A percentile compares a stretch with the other conserved stretches of the same genome.
Evolutionary conservation across 148 eudicot species (phyloP).

Genomic region (Euryodendron excelsum): DNA sequence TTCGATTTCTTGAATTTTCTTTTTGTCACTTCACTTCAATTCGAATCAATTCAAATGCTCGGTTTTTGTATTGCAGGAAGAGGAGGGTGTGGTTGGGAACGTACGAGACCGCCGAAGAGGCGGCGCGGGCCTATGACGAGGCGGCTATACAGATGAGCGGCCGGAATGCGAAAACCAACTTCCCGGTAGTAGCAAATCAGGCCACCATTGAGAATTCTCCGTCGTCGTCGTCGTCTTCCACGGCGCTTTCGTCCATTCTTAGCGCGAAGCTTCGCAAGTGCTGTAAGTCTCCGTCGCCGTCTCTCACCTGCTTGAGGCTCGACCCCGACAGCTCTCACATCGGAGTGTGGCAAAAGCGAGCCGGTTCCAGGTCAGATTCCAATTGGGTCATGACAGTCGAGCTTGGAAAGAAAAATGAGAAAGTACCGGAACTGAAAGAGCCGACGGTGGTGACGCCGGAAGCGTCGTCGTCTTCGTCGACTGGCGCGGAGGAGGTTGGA

Average conservation of each 20-base stretch:
- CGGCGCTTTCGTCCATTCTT: conserved; percentile 16
- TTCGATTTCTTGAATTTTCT: neutral
- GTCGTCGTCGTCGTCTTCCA: neutral
- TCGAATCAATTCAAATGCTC: no score
- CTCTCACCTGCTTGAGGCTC: conserved; percentile 38
- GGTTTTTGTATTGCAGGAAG: conserved; percentile 16
- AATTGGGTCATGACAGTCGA: conserved; percentile 46
- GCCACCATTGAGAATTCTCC: neutral
- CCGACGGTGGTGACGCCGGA: neutral
- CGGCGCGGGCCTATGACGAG: conserved; percentile 36
- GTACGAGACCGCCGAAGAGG: conserved; percentile 31
- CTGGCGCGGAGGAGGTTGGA: neutral
- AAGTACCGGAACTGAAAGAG: neutral
- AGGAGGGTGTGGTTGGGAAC: conserved; percentile 36
- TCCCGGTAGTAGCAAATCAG: conserved; percentile 8
- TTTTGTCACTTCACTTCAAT: no score
- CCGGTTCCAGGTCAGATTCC: conserved; percentile 21
- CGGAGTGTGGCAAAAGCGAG: conserved; percentile 37
- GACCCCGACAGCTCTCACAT: conserved; percentile 34
- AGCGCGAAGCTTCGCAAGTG: conserved; percentile 32
- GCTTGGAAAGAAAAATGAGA: conserved; percentile 23
- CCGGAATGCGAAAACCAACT: conserved; percentile 33
- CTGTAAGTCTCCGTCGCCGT: conserved; percentile 28
- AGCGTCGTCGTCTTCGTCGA: neutral
- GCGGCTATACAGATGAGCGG: conserved; percentile 35